Evolutionary conservation across 1,284 basidiomycete species (phyloP).

Genomic region (Coniferiporia weirii): DNA sequence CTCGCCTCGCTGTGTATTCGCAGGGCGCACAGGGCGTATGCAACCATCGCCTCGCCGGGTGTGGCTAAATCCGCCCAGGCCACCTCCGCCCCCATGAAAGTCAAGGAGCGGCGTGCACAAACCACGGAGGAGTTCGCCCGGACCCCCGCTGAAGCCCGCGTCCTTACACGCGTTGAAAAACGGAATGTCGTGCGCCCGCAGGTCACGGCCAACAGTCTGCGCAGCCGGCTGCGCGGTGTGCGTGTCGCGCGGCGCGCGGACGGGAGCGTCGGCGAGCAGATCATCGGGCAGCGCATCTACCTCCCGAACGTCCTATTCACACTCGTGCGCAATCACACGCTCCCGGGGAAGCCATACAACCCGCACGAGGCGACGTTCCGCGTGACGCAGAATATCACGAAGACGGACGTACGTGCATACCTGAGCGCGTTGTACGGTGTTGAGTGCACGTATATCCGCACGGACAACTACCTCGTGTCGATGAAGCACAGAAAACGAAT

Average conservation of each 20-base stretch:
- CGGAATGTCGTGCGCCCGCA: conserved; percentile 3
- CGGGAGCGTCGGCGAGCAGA: conserved; percentile 38
- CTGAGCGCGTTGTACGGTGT: conserved; percentile 82
- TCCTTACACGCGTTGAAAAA: conserved; percentile 3
- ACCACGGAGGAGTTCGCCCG: neutral
- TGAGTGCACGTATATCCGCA: conserved; percentile 87
- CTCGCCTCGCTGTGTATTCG: neutral
- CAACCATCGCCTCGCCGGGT: conserved; percentile 3
- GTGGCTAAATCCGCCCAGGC: conserved; percentile 6
- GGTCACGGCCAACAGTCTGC: neutral
- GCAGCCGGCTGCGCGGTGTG: conserved; percentile 56
- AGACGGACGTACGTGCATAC: conserved; percentile 87
- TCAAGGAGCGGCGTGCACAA: conserved; percentile 9
- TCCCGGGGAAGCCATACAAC: conserved; percentile 78
- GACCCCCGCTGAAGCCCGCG: neutral
- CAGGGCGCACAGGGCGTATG: conserved; percentile 9
- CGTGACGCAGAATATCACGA: conserved; percentile 80
- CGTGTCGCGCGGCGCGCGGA: conserved; percentile 33
- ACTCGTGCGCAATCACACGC: conserved; percentile 82
- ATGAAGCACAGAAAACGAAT: conserved; percentile 33
- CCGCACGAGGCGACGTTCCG: conserved; percentile 94
- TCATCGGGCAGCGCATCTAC: conserved; percentile 80
- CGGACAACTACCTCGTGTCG: conserved; percentile 77
- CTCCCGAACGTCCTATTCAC: conserved; percentile 85
- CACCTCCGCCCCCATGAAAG: conserved; percentile 13